These are phyloP conservation scores for Raphanus raphanistrum DNA, from an alignment of 345 rosid genomes.

Conservation along the genomic window DNA sequence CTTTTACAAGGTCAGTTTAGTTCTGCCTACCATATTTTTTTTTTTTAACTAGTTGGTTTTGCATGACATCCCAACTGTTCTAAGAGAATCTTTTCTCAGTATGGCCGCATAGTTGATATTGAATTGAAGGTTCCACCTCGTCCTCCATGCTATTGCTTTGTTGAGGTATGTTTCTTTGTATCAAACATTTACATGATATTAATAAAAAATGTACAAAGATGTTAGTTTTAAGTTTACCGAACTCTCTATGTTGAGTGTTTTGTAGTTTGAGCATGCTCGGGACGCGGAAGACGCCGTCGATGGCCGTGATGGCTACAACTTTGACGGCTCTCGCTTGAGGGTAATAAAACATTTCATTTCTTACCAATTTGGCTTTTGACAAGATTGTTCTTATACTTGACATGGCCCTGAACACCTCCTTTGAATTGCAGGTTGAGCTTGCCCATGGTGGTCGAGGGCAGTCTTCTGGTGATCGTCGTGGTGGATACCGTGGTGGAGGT, in stretches of 20 bases:
- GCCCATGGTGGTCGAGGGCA: slow-evolving; percentile 98
- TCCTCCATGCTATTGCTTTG: slow-evolving; percentile 95
- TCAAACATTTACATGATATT: background rate
- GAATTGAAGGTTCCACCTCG: slow-evolving; percentile 95
- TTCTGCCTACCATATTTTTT: slow-evolving; percentile 2
- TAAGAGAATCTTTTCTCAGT: slow-evolving; percentile 37
- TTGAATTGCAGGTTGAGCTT: slow-evolving; percentile 78
- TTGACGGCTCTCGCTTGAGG: slow-evolving; percentile 74
- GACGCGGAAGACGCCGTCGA: slow-evolving; percentile 81
- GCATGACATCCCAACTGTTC: background rate
- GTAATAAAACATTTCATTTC: slow-evolving; percentile 37
- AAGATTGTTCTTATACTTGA: background rate
- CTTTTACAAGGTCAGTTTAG: slow-evolving; percentile 80
- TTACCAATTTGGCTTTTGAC: background rate
- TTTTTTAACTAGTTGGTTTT: background rate
- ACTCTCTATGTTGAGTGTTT: slow-evolving; percentile 17
- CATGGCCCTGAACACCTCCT: background rate
- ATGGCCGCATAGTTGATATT: slow-evolving; percentile 87
- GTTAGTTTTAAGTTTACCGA: background rate
- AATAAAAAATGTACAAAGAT: background rate
- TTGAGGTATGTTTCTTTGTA: slow-evolving; percentile 59
- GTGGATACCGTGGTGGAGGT: slow-evolving; percentile 46
- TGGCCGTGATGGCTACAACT: slow-evolving; percentile 84
- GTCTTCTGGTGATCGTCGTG: slow-evolving; percentile 73
- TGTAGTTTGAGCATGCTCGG: slow-evolving; percentile 58